A percentile compares a stretch with the other conserved stretches of the same genome.
phyloP scores from a whole-genome alignment of 1,139 yeast genomes.

The Protomyces lactucae-debilis region DNA sequence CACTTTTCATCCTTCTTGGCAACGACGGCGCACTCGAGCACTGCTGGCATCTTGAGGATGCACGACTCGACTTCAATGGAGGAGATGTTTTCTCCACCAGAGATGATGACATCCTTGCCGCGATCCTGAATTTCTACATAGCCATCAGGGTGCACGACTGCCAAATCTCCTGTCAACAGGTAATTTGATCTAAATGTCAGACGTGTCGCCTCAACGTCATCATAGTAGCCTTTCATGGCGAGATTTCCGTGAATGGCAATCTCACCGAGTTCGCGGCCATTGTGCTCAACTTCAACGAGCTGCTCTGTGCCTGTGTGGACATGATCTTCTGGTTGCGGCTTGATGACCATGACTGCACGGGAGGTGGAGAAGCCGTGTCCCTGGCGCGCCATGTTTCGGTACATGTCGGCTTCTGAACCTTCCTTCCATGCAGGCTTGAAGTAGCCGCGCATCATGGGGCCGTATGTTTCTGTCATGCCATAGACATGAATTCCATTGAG shows the following conservation, averaged over 20 bases:
- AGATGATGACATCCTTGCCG: slow-evolving; percentile 72
- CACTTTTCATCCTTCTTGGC: slow-evolving; percentile 41
- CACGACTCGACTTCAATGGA: slow-evolving; percentile 69
- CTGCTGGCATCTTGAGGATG: slow-evolving; percentile 47
- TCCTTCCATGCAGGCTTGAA: slow-evolving; percentile 39
- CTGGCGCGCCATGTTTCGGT: slow-evolving; percentile 38
- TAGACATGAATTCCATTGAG: slow-evolving; percentile 56
- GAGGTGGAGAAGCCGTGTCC: slow-evolving; percentile 41
- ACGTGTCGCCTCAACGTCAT: slow-evolving; percentile 52
- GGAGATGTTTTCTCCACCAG: slow-evolving; percentile 78
- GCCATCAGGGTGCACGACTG: slow-evolving; percentile 54
- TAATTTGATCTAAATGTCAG: slow-evolving; percentile 50
- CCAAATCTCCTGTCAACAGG: slow-evolving; percentile 66
- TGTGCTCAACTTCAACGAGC: slow-evolving; percentile 48
- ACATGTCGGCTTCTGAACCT: slow-evolving; percentile 1
- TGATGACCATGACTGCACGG: slow-evolving; percentile 47
- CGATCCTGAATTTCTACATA: slow-evolving; percentile 63
- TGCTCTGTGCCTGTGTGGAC: slow-evolving; percentile 48
- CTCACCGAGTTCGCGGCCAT: slow-evolving; percentile 42
- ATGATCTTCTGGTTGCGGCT: slow-evolving; percentile 28
- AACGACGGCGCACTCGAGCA: slow-evolving; percentile 42
- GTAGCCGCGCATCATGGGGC: slow-evolving; percentile 41
- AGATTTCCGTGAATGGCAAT: slow-evolving; percentile 42
- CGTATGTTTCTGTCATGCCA: slow-evolving; percentile 57
- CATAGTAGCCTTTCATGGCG: slow-evolving; percentile 52